phyloP scores from a whole-genome alignment of 2,329 filamentous ascomycete species.

The Talaromyces sp. region DNA sequence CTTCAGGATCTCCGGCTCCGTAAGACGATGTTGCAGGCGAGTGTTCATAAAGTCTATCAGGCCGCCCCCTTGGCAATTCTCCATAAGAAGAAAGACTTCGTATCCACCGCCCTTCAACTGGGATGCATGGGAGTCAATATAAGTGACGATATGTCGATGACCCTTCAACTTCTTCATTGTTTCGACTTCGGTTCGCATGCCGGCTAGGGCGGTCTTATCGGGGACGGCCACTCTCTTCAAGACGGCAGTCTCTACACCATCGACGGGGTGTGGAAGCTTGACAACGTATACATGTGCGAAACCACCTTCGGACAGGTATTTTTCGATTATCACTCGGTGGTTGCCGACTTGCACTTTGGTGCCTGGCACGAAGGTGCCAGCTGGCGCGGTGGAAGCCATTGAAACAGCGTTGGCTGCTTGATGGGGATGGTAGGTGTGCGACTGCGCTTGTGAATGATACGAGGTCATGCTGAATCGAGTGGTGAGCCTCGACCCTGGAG shows the following conservation, averaged over 20 bases:
- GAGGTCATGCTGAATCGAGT: conserved; percentile 28
- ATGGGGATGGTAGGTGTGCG: conserved; percentile 19
- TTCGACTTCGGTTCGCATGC: conserved; percentile 97
- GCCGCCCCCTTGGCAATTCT: conserved; percentile 89
- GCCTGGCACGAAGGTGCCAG: conserved; percentile 83
- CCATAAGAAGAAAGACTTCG: conserved; percentile 97
- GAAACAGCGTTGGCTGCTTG: conserved; percentile 31
- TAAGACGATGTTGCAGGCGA: conserved; percentile 87
- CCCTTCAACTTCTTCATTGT: conserved; percentile 99
- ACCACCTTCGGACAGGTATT: conserved; percentile 95
- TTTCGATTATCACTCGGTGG: conserved; percentile 90
- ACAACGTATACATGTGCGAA: conserved; percentile 99
- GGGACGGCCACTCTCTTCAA: conserved; percentile 94
- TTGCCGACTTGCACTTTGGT: conserved; percentile 95
- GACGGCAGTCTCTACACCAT: conserved; percentile 75
- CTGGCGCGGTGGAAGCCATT: conserved; percentile 41
- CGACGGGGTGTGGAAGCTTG: conserved; percentile 69
- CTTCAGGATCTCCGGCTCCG: conserved; percentile 93
- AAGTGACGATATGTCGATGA: conserved; percentile 91
- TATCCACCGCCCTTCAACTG: conserved; percentile 89
- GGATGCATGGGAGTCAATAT: conserved; percentile 96
- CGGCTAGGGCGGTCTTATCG: conserved; percentile 87
- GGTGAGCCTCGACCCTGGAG: conserved; percentile 23
- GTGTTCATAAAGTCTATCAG: conserved; percentile 99
- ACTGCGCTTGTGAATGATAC: conserved; percentile 24